A percentile compares a stretch with the other conserved stretches of the same genome.
phyloP scores from a whole-genome alignment of 306 rosid genomes.

The Trifolium repens region DNA sequence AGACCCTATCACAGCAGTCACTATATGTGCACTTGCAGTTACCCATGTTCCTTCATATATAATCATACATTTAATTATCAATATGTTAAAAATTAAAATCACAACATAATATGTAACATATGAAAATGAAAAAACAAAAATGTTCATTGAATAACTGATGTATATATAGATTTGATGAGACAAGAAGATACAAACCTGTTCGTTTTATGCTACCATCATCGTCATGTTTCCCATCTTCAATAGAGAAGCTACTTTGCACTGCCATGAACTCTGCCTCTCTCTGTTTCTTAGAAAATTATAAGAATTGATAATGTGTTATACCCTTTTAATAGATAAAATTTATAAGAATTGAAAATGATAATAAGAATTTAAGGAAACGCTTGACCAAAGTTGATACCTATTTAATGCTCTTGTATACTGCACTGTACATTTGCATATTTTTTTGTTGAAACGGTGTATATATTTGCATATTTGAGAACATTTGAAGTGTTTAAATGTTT shows the following conservation, averaged over 20 bases:
- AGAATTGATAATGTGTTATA: not conserved
- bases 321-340: not conserved
- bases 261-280: not conserved
- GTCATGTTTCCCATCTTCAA: constrained; percentile 33
- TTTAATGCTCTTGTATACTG: too few species aligned
- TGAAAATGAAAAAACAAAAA: not conserved
- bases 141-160: not conserved
- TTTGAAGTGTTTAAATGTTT: too few species aligned
- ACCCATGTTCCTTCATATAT: constrained; percentile 50
- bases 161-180: not conserved
- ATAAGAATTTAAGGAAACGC: not conserved
- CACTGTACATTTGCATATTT: too few species aligned
- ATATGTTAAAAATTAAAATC: too few species aligned
- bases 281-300: not conserved
- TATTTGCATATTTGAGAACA: too few species aligned
- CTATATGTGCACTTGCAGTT: constrained; percentile 54
- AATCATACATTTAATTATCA: not conserved
- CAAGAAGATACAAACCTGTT: constrained; percentile 37
- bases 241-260: not conserved
- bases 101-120: not conserved
- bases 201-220: constrained; percentile 52
- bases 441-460: too few species aligned
- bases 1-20: constrained; percentile 59
- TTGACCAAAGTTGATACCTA: too few species aligned
- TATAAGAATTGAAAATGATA: not conserved